Evolutionary conservation across 495 filamentous ascomycete genomes (phyloP), one percentile per base, ranked within the genome.

Genomic region (Corynascus novoguineensis): DNA sequence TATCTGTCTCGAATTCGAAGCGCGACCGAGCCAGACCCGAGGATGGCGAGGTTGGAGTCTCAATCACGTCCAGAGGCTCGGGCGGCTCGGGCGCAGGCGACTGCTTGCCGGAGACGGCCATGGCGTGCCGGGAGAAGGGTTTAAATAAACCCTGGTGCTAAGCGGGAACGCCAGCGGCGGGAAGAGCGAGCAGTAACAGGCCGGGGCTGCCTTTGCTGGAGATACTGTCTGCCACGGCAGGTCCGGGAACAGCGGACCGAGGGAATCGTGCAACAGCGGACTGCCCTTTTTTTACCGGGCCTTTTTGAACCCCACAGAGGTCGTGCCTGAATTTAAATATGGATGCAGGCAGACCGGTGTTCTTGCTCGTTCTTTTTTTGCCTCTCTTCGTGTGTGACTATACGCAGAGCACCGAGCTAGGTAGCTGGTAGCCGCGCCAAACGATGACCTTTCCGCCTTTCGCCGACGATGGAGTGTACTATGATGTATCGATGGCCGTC

Each of bases 1-100:
- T 82, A 40, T 86, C 87, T 4, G 84, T 75, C 68, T 91, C 87
- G 62, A 92, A 90, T 66, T 92, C 89, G 70, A 91, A 95, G 21
- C 89, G 84, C n/a, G 87, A 87, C 14, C 90, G 73, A 2, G 84
- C 84, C 50, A 60, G 58, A 60, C 55, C 60, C 24, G 74, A 75
- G 19, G 73, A 70, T 1, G 73, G 72, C 24, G 73, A 72, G 22
- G 67, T 66, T 8, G 73, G 69, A 24, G 75, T 75, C 45, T 72
- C 73, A 32, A 75, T 63, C 19, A 70, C 68, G 34, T 59, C 53
- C 15, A 71, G 55, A 4, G 53, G 47, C 38, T 63, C 65, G 29
- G 47, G n/a, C n/a, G 57, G 56, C 47, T 37, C 57, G 19, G 53
- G 29, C 22, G 38, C 40, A 42, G 47, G 40, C 19, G 31, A 34